These are phyloP conservation scores for Debaryomyces hansenii DNA, from an alignment of 805 yeast species.

Conservation along the genomic window DNA sequence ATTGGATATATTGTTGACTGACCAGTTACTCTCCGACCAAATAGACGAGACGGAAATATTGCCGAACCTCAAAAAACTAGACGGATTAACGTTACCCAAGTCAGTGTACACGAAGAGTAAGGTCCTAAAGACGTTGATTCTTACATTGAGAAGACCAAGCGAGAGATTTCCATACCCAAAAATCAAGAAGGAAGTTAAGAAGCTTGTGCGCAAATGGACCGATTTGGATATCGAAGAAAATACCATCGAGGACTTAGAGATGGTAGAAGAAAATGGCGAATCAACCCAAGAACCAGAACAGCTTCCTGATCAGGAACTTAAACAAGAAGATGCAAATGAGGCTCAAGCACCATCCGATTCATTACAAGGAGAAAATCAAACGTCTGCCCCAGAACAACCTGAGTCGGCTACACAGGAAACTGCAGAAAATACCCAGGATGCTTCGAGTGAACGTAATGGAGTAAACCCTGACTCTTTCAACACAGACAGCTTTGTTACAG, in stretches of 20 bases:
- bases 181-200: conserved; percentile 17
- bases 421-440: no score
- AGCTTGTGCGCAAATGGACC: conserved; percentile 20
- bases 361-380: background rate
- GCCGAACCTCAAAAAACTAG: conserved; percentile 15
- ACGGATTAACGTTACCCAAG: conserved; percentile 24
- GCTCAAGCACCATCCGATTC: background rate
- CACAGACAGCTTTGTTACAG: background rate
- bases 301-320: background rate
- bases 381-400: background rate
- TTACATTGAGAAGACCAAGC: conserved; percentile 28
- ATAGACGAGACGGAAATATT: conserved; percentile 16
- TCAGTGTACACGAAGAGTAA: conserved; percentile 30
- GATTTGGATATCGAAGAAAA: conserved; percentile 16
- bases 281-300: background rate
- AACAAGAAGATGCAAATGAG: conserved; percentile 7
- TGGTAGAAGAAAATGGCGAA: conserved; percentile 5
- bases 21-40: conserved; percentile 5
- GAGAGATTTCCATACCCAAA: conserved; percentile 15
- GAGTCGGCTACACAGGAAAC: no score
- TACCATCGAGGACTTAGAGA: conserved; percentile 12
- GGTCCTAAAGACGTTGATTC: conserved; percentile 30
- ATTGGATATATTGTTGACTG: conserved; percentile 10
- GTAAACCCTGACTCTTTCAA: background rate
- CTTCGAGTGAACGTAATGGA: background rate